phyloP scores from a whole-genome alignment of 306 rosid genomes.

The Quercus engelmannii region DNA sequence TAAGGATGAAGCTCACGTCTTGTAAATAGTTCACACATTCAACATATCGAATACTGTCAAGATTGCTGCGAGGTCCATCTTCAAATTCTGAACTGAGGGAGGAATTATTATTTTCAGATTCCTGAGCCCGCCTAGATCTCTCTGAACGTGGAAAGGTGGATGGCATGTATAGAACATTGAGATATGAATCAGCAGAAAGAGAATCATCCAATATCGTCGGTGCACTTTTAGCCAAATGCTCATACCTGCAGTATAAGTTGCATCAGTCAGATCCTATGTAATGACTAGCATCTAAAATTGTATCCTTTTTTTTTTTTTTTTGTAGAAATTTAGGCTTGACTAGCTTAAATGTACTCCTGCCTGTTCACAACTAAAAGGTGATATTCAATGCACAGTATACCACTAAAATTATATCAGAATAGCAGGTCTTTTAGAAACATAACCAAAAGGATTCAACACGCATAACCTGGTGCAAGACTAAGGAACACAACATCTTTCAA shows the following conservation, averaged over 20 bases:
- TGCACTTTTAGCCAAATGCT: constrained; percentile 95
- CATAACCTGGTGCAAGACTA: not conserved
- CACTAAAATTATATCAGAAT: not conserved
- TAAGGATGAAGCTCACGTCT: constrained; percentile 53
- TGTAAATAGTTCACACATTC: constrained; percentile 90
- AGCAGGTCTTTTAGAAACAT: not conserved
- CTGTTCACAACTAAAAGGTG: not conserved
- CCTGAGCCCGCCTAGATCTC: constrained; percentile 73
- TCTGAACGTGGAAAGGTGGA: constrained; percentile 96
- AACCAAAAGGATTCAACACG: not conserved
- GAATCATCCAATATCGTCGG: constrained; percentile 97
- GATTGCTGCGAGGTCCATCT: constrained; percentile 95
- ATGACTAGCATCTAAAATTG: constrained; percentile 1
- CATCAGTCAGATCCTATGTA: constrained; percentile 26
- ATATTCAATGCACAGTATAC: not conserved
- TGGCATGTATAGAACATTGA: constrained; percentile 92
- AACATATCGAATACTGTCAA: constrained; percentile 66
- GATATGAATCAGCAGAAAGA: constrained; percentile 98
- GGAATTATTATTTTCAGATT: constrained; percentile 59
- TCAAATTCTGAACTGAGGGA: constrained; percentile 55
- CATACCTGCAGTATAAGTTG: constrained; percentile 70
- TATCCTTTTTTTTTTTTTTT: not conserved
- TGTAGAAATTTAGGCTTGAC: not conserved
- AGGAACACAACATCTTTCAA: not conserved
- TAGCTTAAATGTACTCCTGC: not conserved